Base-by-base conservation (phyloP, 1,139 yeast genomes). In the Blastobotrys indianensis region DNA sequence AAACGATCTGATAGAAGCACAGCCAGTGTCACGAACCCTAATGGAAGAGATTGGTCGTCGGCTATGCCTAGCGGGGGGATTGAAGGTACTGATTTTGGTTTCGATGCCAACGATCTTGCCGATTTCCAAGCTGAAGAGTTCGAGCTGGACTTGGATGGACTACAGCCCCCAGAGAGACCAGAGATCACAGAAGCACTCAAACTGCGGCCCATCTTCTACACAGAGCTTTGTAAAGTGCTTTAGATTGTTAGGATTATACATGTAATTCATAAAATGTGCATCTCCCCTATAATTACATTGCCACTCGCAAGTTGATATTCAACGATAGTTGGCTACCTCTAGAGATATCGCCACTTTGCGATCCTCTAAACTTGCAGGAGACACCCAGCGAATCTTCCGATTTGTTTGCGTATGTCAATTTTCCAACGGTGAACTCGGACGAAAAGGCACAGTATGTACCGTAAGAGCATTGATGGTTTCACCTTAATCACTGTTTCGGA, bases 61-160 rank as follows among this genome's bases (percentile, higher is more conserved):
- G 64, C 59, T 69, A 72, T 50, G 60, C 72, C 37, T 49, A 62
- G 70, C 1, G 34, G 39, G 9, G 68, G 76, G 13, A 68, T 74
- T 32, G 71, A 69, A 15, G 67, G 73, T 13, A 63, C 69, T 5
- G 81, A 76, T 35, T 74, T 82, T 54, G 94, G 94, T 0, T 56
- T 84, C 4, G 72, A 74, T 46, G 72, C 69, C 28, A 58, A 59
- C 4, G 70, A 66, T 37, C 54, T 60, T 32, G 62, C 52, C 17
- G 58, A 54, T 25, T 35, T 54, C 28, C 52, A 54, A 33, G 42
- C 52, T 33, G 45, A 44, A 42, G 39, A 55, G 51, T 31, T 52
- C 31, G 54, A 61, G 20, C 51, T 65, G 41, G 65, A 63, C 12
- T 55, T 56, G 34, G 63, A 62, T 3, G 44, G 12, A 39, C 30